Conservation (phyloP, 768 basidiomycete genomes). For the Chlorophyllum brunneum region DNA sequence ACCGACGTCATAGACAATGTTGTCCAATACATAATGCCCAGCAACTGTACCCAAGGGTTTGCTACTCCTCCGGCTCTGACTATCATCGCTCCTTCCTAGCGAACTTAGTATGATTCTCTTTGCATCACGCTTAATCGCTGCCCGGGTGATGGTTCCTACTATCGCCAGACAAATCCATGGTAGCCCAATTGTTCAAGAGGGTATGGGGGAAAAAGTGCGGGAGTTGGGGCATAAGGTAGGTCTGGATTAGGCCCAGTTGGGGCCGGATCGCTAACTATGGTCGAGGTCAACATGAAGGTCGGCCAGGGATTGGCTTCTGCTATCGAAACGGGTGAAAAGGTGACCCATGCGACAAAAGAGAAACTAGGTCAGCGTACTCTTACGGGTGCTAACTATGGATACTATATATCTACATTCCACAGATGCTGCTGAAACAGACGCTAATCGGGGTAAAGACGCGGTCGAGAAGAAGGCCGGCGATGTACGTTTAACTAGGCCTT, state of each 20-base stretch:
- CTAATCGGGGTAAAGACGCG: conserved; percentile 28
- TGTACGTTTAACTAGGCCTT: conserved; percentile 20
- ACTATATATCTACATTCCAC: background rate
- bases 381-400: background rate
- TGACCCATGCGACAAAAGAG: conserved; percentile 36
- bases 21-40: background rate
- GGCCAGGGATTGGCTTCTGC: conserved; percentile 43
- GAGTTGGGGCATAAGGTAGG: conserved; percentile 41
- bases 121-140: background rate
- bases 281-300: conserved; percentile 42
- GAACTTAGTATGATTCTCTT: too few species aligned
- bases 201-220: conserved; percentile 40
- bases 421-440: conserved; percentile 32
- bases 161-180: conserved; percentile 29
- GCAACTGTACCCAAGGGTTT: background rate
- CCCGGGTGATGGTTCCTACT: background rate
- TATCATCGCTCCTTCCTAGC: conserved; percentile 6
- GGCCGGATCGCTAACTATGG: background rate
- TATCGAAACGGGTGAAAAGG: conserved; percentile 43
- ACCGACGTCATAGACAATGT: conserved; percentile 7
- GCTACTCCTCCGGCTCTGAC: background rate
- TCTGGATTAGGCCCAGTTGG: background rate
- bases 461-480: conserved; percentile 36
- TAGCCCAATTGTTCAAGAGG: conserved; percentile 31
- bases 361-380: conserved; percentile 31